A percentile compares a stretch with the other conserved stretches of the same genome.
Evolutionary conservation across 2,329 filamentous ascomycete species (phyloP).

Genomic region (Pseudocercospora musae): DNA sequence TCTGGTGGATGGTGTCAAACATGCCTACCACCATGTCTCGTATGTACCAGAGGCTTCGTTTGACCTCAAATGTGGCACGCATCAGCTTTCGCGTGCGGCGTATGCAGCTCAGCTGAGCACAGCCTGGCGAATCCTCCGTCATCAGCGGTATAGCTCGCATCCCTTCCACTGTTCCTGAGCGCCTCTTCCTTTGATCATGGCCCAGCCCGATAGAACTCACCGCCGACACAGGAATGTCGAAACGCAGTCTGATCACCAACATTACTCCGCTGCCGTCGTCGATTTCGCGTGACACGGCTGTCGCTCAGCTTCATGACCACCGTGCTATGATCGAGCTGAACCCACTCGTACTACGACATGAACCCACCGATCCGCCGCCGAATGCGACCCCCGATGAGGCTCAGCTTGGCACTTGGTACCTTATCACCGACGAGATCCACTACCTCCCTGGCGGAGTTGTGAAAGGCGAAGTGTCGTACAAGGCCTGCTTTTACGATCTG

Average conservation of each 20-base stretch:
- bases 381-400: slow-evolving; percentile 69
- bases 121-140: slow-evolving; percentile 2
- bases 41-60: not conserved
- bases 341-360: slow-evolving; percentile 71
- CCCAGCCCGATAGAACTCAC: not conserved
- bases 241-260: slow-evolving; percentile 69
- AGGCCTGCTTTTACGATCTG: slow-evolving; percentile 74
- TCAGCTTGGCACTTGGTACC: slow-evolving; percentile 68
- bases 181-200: slow-evolving; percentile 2
- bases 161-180: not conserved
- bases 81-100: not conserved
- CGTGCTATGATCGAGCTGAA: slow-evolving; percentile 83
- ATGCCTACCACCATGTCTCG: not conserved
- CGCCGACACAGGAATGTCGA: slow-evolving; percentile 55
- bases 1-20: not conserved
- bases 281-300: slow-evolving; percentile 66
- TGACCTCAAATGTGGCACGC: not conserved
- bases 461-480: slow-evolving; percentile 70
- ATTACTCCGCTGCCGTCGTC: slow-evolving; percentile 71
- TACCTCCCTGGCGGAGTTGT: slow-evolving; percentile 67
- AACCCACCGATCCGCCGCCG: slow-evolving; percentile 63
- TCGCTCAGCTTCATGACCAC: slow-evolving; percentile 75
- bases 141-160: not conserved
- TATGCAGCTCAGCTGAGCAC: slow-evolving; percentile 1
- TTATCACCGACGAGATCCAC: slow-evolving; percentile 70